Percentiles rank a stretch among this genome's conserved stretches.
phyloP scores from a whole-genome alignment of 73 alveolate genomes.

The Paramecium tetraurelia region DNA sequence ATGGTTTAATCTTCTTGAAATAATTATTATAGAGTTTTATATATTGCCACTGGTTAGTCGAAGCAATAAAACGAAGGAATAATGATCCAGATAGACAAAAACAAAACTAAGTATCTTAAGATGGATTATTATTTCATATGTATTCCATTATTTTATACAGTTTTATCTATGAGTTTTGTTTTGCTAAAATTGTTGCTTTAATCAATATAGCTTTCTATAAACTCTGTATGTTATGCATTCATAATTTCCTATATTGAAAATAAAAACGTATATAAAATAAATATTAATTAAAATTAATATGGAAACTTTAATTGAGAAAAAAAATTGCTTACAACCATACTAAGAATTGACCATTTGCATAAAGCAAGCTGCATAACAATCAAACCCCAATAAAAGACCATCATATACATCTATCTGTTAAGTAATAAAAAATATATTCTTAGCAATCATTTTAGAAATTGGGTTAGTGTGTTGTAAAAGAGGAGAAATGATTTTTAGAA shows the following conservation, averaged over 20 bases:
- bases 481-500: neutral
- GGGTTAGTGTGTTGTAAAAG: neutral
- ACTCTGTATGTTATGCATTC: neutral
- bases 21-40: neutral
- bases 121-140: slow-evolving; percentile 7
- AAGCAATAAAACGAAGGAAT: slow-evolving; percentile 48
- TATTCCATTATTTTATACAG: neutral
- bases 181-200: neutral
- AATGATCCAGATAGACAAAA: slow-evolving; percentile 3
- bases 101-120: neutral
- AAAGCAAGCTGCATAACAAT: neutral
- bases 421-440: neutral
- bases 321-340: neutral
- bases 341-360: neutral
- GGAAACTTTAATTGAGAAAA: neutral
- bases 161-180: neutral
- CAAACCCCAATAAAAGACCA: neutral
- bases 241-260: neutral
- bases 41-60: slow-evolving; percentile 24
- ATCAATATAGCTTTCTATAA: slow-evolving; percentile 24
- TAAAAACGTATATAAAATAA: slow-evolving; percentile 18
- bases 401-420: neutral
- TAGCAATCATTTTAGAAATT: neutral
- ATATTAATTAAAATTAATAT: neutral
- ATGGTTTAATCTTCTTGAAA: neutral